Evolutionary conservation across 1,139 yeast species (phyloP).

Genomic region (Geotrichum candidum): DNA sequence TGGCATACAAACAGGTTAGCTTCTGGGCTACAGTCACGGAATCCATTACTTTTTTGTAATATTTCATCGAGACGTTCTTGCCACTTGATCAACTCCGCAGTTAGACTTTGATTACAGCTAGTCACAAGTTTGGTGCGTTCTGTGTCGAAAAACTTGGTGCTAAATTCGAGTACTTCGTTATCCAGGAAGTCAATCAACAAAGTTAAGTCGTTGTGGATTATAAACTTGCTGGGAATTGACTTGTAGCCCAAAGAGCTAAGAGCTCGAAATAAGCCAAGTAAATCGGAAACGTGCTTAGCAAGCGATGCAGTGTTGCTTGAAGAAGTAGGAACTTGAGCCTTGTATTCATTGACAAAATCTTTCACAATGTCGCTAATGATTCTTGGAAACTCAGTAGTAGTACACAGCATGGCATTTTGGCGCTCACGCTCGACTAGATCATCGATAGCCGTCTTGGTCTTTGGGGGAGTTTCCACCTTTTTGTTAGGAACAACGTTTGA

Average conservation of each 20-base stretch:
- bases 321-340: background rate
- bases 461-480: background rate
- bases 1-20: constrained; percentile 24
- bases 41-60: constrained; percentile 22
- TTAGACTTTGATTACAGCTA: background rate
- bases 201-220: constrained; percentile 26
- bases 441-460: background rate
- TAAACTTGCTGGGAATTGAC: constrained; percentile 18
- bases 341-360: constrained; percentile 9
- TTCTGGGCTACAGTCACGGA: constrained; percentile 24
- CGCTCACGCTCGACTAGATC: background rate
- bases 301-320: background rate
- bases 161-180: constrained; percentile 1
- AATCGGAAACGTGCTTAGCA: constrained; percentile 24
- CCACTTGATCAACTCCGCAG: constrained; percentile 1
- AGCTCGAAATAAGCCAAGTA: constrained; percentile 28
- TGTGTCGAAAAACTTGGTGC: background rate
- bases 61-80: constrained; percentile 11
- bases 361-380: constrained; percentile 6
- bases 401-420: constrained; percentile 11
- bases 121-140: constrained; percentile 4
- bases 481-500: background rate
- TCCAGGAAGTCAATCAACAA: constrained; percentile 13
- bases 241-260: constrained; percentile 25
- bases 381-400: constrained; percentile 11